Conservation (phyloP, 1,284 basidiomycete species). For the Boletus coffeatus region DNA sequence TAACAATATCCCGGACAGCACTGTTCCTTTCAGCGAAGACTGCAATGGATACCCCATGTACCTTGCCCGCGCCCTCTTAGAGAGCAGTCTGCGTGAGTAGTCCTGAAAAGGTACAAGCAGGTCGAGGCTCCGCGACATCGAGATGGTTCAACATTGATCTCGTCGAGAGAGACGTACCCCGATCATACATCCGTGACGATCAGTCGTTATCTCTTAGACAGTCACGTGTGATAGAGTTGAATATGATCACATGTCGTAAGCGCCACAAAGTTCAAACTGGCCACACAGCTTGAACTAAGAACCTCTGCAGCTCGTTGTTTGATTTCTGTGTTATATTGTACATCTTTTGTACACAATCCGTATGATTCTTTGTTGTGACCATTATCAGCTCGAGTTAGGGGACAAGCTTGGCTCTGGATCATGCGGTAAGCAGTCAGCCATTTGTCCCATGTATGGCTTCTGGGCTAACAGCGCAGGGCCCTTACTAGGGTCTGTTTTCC, state of each 20-base stretch:
- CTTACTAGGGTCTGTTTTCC: neutral
- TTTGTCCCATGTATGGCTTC: neutral
- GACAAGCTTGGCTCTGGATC: neutral
- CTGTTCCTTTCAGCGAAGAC: slow-evolving; percentile 30
- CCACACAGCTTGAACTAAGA: too few species aligned
- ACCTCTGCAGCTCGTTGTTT: too few species aligned
- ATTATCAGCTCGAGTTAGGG: neutral
- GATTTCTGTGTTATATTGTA: too few species aligned
- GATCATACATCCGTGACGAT: slow-evolving; percentile 18
- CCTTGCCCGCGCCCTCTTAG: too few species aligned
- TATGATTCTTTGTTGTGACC: neutral
- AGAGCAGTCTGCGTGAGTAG: too few species aligned
- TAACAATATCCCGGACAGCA: slow-evolving; percentile 27
- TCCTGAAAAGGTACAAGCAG: neutral
- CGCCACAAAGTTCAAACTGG: too few species aligned
- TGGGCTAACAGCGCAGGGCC: neutral
- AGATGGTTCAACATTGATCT: slow-evolving; percentile 24
- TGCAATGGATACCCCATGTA: slow-evolving; percentile 18
- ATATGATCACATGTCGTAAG: too few species aligned
- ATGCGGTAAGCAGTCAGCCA: neutral
- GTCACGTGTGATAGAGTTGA: too few species aligned
- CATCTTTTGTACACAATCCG: too few species aligned
- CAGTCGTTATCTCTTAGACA: too few species aligned
- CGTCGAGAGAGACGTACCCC: slow-evolving; percentile 24
- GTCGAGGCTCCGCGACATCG: slow-evolving; percentile 1